These are phyloP conservation scores for Marchantia paleacea DNA, from an alignment of 225 moss, liverwort and hornwort species.

Conservation along the genomic window DNA sequence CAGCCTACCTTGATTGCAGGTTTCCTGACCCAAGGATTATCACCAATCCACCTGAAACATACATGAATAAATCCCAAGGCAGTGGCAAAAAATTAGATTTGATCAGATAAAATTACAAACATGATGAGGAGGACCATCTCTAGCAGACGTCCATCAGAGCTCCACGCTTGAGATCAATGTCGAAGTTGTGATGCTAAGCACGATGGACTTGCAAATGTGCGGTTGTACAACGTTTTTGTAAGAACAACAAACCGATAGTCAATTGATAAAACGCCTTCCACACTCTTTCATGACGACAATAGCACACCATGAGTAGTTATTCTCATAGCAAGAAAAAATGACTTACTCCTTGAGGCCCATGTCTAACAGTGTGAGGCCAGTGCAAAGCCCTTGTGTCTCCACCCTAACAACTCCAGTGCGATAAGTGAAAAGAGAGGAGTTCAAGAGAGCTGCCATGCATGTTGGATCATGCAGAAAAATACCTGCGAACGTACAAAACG, in stretches of 20 bases:
- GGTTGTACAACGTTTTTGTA: neutral
- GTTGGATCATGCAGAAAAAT: constrained; percentile 84
- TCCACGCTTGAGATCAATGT: neutral
- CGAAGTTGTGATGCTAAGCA: neutral
- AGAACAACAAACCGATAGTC: neutral
- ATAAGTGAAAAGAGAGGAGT: constrained; percentile 69
- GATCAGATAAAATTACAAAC: no score
- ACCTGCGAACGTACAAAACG: constrained; percentile 35
- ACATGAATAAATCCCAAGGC: neutral
- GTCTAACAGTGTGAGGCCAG: constrained; percentile 72
- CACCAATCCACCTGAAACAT: constrained; percentile 55
- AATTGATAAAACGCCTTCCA: neutral
- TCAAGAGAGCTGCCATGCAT: constrained; percentile 68
- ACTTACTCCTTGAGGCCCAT: constrained; percentile 66
- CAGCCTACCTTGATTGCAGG: constrained; percentile 66
- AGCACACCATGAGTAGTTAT: neutral
- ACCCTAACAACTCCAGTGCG: constrained; percentile 70
- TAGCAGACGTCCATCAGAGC: neutral
- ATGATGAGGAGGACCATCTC: no score
- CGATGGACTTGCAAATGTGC: neutral
- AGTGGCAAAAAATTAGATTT: no score
- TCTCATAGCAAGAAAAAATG: neutral
- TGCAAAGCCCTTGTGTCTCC: constrained; percentile 64
- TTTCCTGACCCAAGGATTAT: constrained; percentile 62
- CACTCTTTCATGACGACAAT: neutral